Evolutionary conservation across 73 alveolate species (phyloP).

Genomic region (Paramecium biaurelia): DNA sequence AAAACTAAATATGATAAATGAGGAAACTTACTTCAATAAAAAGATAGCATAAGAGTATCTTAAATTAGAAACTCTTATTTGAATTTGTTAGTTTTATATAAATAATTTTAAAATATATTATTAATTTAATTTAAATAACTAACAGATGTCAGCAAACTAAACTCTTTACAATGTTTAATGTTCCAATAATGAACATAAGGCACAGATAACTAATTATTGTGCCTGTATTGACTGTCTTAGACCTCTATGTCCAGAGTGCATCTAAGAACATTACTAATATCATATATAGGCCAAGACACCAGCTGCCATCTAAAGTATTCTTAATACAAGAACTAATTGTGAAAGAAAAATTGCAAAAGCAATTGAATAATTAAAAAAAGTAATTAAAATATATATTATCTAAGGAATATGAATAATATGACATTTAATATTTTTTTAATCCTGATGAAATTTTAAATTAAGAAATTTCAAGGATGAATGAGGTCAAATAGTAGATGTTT

Average conservation of each 20-base stretch:
- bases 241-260: slow-evolving; percentile 63
- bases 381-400: neutral
- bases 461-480: slow-evolving; percentile 48
- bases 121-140: neutral
- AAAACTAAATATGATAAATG: neutral
- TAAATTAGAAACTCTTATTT: neutral
- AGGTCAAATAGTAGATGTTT: slow-evolving; percentile 19
- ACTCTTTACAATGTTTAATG: neutral
- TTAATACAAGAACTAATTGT: slow-evolving; percentile 50
- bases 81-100: neutral
- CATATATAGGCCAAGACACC: slow-evolving; percentile 20
- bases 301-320: slow-evolving; percentile 50
- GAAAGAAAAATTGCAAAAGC: slow-evolving; percentile 55
- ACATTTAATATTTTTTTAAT: slow-evolving; percentile 43
- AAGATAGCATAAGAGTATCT: neutral
- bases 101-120: neutral
- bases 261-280: slow-evolving; percentile 43
- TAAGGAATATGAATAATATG: slow-evolving; percentile 47
- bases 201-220: slow-evolving; percentile 49
- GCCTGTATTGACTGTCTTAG: slow-evolving; percentile 56
- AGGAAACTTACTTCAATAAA: neutral
- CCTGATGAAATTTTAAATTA: slow-evolving; percentile 49
- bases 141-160: neutral
- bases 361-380: neutral
- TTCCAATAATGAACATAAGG: slow-evolving; percentile 1